These are phyloP conservation scores for Termitomyces sp. DNA, from an alignment of 768 basidiomycete species.

Conservation along the genomic window DNA sequence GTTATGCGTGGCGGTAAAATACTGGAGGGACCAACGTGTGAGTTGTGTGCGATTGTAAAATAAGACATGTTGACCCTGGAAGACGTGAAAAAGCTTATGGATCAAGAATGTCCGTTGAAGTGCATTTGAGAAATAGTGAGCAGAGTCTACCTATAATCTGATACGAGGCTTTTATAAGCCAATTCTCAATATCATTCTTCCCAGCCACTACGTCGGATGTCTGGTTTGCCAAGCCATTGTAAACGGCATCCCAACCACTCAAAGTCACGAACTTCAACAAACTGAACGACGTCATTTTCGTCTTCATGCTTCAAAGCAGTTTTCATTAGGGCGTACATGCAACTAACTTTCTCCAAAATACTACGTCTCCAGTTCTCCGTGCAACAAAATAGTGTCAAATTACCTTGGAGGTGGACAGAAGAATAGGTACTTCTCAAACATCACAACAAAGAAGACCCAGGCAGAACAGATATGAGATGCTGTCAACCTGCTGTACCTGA, in stretches of 20 bases:
- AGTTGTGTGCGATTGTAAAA: too few species aligned
- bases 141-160: too few species aligned
- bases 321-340: slow-evolving; percentile 41
- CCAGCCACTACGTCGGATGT: slow-evolving; percentile 32
- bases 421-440: slow-evolving; percentile 4
- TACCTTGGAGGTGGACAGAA: slow-evolving; percentile 24
- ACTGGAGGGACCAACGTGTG: neutral
- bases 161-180: neutral
- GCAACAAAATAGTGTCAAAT: slow-evolving; percentile 43
- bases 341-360: slow-evolving; percentile 32
- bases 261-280: slow-evolving; percentile 45
- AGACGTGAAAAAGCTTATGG: neutral
- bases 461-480: slow-evolving; percentile 43
- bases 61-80: neutral
- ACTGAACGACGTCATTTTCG: slow-evolving; percentile 16
- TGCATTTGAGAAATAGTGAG: too few species aligned
- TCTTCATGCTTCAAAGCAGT: slow-evolving; percentile 16
- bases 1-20: too few species aligned
- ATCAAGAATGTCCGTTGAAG: too few species aligned
- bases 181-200: slow-evolving; percentile 29
- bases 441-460: slow-evolving; percentile 36
- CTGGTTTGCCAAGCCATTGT: slow-evolving; percentile 34
- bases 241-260: slow-evolving; percentile 39
- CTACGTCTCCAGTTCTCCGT: slow-evolving; percentile 44
- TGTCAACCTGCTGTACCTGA: slow-evolving; percentile 54